phyloP scores from a whole-genome alignment of 2,329 filamentous ascomycete genomes.

The Beauveria brongniartii region DNA sequence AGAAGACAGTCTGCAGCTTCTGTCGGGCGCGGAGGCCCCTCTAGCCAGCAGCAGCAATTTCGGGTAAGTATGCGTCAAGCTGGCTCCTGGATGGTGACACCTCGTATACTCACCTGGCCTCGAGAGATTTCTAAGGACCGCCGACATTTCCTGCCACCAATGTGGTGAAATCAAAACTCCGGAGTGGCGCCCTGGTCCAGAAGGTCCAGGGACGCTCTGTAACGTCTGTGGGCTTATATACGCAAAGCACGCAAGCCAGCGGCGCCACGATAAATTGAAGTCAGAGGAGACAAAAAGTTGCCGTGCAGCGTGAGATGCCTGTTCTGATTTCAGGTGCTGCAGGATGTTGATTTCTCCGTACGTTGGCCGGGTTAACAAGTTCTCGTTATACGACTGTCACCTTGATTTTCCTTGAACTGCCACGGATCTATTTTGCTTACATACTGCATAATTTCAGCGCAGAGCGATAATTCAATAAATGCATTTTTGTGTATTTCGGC shows the following conservation, averaged over 20 bases:
- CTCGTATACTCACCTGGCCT: not conserved
- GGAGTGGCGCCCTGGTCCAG: slow-evolving; percentile 10
- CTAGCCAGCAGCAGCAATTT: not conserved
- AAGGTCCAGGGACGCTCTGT: slow-evolving; percentile 12
- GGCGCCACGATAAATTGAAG: not conserved
- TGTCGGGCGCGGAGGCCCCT: not conserved
- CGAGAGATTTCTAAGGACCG: not conserved
- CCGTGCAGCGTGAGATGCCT: not conserved
- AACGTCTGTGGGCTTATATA: slow-evolving; percentile 13
- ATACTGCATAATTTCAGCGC: not conserved
- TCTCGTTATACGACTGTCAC: not conserved
- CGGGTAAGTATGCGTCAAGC: not conserved
- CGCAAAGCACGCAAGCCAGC: slow-evolving; percentile 10
- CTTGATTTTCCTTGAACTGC: too few species aligned
- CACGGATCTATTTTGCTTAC: not conserved
- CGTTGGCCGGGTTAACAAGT: not conserved
- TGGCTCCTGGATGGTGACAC: too few species aligned
- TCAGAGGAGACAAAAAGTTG: not conserved
- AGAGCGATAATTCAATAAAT: not conserved
- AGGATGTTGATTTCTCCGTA: too few species aligned
- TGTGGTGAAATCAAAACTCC: slow-evolving; percentile 9
- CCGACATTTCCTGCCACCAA: slow-evolving; percentile 9
- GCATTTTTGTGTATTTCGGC: not conserved
- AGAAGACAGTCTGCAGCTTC: not conserved
- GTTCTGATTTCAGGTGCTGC: not conserved